These are phyloP conservation scores for Exobasidium rhododendri DNA, from an alignment of 1,284 basidiomycete genomes.

Conservation along the genomic window DNA sequence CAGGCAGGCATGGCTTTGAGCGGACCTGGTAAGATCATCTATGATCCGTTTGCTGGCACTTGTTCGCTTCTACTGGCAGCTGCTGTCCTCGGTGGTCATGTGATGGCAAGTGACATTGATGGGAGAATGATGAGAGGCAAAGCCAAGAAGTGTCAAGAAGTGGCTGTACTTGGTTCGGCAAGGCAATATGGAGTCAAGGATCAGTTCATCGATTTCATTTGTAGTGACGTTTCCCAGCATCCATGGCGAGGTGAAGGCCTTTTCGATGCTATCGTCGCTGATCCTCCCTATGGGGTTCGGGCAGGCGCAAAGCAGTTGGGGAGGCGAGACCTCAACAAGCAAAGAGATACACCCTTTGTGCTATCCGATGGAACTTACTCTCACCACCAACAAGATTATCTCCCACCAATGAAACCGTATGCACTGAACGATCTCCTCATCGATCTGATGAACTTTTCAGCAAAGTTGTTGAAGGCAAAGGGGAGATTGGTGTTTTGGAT, in stretches of 20 bases:
- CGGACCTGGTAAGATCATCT: constrained; percentile 79
- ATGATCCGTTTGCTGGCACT: constrained; percentile 95
- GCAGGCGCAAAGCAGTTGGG: constrained; percentile 94
- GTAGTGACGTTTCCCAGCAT: constrained; percentile 83
- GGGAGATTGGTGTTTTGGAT: constrained; percentile 84
- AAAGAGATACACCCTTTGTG: constrained; percentile 45
- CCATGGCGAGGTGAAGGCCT: constrained; percentile 76
- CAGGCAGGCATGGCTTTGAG: constrained; percentile 95
- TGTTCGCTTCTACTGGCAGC: constrained; percentile 84
- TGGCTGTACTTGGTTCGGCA: constrained; percentile 76
- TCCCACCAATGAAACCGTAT: constrained; percentile 78
- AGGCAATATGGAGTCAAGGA: constrained; percentile 76
- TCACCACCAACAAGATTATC: constrained; percentile 53
- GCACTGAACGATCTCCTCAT: constrained; percentile 78
- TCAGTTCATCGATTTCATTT: constrained; percentile 77
- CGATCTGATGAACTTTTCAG: constrained; percentile 78
- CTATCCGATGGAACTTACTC: constrained; percentile 50
- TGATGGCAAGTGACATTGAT: constrained; percentile 94
- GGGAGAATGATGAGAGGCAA: constrained; percentile 94
- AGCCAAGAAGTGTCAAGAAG: constrained; percentile 55
- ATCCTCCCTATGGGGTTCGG: constrained; percentile 75
- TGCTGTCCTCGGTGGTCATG: constrained; percentile 74
- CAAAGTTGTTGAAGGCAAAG: constrained; percentile 76
- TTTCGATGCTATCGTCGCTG: constrained; percentile 77
- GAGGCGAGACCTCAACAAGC: constrained; percentile 59